Percentiles rank a stretch among this genome's conserved stretches.
Conservation (phyloP, 2,329 filamentous ascomycete species). For the Thelonectria blattea region DNA sequence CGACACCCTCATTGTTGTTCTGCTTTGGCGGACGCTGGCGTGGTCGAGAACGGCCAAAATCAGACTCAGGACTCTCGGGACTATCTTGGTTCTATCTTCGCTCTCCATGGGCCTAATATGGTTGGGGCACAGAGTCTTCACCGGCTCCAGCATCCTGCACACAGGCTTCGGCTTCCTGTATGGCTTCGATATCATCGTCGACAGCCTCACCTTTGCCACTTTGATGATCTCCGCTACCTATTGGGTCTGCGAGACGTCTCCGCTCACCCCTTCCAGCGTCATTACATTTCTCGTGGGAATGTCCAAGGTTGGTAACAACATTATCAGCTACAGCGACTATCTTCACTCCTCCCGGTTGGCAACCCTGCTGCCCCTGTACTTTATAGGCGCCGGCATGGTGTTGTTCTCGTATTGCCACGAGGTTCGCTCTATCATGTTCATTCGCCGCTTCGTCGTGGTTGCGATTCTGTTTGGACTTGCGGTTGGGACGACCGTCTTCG, state of each 20-base stretch:
- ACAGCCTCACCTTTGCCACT: constrained; percentile 53
- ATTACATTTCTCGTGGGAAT: constrained; percentile 53
- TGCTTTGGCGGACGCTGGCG: constrained; percentile 58
- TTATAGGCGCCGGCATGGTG: constrained; percentile 50
- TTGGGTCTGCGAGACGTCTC: constrained; percentile 55
- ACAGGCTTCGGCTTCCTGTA: constrained; percentile 52
- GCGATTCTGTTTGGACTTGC: constrained; percentile 47
- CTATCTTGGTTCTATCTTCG: constrained; percentile 50
- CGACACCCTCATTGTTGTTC: constrained; percentile 54
- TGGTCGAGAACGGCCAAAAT: constrained; percentile 57
- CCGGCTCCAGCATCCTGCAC: constrained; percentile 28
- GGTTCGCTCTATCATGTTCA: constrained; percentile 50
- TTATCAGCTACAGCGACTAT: constrained; percentile 51
- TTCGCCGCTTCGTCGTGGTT: constrained; percentile 50
- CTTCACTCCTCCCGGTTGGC: constrained; percentile 47
- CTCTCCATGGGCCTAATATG: constrained; percentile 47
- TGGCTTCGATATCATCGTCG: constrained; percentile 55
- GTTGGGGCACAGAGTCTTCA: constrained; percentile 41
- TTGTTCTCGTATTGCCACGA: constrained; percentile 52
- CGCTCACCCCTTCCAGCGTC: constrained; percentile 49
- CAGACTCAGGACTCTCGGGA: constrained; percentile 53
- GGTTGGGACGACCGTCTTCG: constrained; percentile 46
- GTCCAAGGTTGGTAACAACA: constrained; percentile 44
- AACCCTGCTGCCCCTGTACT: constrained; percentile 47
- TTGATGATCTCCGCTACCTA: constrained; percentile 53